A percentile compares a stretch with the other conserved stretches of the same genome.
These are phyloP conservation scores for Candolleomyces eurysporus DNA, from an alignment of 768 basidiomycete species.

Conservation along the genomic window DNA sequence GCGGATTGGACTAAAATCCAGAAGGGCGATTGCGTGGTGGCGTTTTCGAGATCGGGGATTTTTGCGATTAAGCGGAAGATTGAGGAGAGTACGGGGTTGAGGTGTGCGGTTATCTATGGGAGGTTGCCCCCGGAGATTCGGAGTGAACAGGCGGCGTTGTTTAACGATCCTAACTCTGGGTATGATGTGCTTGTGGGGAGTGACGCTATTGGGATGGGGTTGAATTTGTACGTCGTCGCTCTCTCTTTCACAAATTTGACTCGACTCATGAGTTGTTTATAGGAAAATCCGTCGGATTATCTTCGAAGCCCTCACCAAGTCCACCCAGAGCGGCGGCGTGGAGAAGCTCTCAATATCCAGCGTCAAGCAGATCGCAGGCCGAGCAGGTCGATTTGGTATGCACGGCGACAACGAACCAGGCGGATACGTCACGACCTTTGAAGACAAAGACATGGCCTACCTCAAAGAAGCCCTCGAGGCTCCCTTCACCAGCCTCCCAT, in stretches of 20 bases:
- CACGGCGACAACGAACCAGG: conserved; percentile 9
- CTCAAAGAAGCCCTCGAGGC: conserved; percentile 54
- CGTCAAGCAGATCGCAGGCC: conserved; percentile 17
- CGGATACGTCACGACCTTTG: conserved; percentile 15
- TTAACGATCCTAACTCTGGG: conserved; percentile 82
- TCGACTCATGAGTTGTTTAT: not conserved
- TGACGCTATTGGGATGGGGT: conserved; percentile 96
- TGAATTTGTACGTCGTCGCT: conserved; percentile 82
- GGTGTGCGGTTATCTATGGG: conserved; percentile 92
- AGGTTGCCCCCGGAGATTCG: conserved; percentile 88
- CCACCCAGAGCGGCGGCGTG: not conserved
- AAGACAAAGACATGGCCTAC: conserved; percentile 55
- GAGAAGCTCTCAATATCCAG: conserved; percentile 13
- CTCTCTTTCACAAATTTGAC: conserved; percentile 49
- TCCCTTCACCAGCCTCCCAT: conserved; percentile 47
- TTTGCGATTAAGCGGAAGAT: conserved; percentile 73
- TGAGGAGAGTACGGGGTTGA: conserved; percentile 68
- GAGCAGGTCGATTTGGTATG: conserved; percentile 15
- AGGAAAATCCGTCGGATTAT: conserved; percentile 23
- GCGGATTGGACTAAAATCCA: conserved; percentile 59
- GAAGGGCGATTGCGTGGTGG: conserved; percentile 89
- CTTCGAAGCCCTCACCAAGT: conserved; percentile 16
- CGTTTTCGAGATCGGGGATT: conserved; percentile 75
- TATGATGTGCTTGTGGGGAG: conserved; percentile 91
- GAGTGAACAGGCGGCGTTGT: conserved; percentile 87